Evolutionary conservation across 768 basidiomycete genomes (phyloP), one percentile per base, ranked within the genome.

Genomic region (Hydnomerulius pinastri): DNA sequence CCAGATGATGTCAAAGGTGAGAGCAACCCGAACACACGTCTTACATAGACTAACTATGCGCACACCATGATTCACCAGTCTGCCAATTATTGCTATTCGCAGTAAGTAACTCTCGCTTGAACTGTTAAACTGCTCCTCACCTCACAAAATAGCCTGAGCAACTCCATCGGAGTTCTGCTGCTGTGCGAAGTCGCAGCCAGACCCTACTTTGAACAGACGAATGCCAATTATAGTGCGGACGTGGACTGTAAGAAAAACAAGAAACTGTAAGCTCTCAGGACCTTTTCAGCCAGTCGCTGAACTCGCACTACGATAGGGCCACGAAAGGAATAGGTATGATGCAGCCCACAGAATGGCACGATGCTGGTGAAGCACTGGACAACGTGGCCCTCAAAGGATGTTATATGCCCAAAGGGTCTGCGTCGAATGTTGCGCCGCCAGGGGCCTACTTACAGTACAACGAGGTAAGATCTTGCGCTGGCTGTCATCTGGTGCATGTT

Each of bases 1-100:
- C 21, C 48, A 81, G 81, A 83, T 83, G 78, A 80, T 84, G 78
- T 82, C 81, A 25, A 84, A 84, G 69, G 77, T 77, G 24, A n/a
- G n/a, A 46, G 69, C 62, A 30, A 12, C 18, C 15, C 4, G n/a
- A n/a, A 36, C 12, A 46, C 43, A 25, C 24, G 4, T 20, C 17
- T 45, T 32, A 30, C 6, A 21, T 13, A 21, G 28, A 25, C 39
- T 12, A 30, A 51, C 20, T 12, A 6, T 29, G 3, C 37, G 7
- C n/a, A 12, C 32, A 33, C 15, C 12, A n/a, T n/a, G n/a, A n/a
- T n/a, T n/a, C n/a, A 40, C 25, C 39, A 80, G 78, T 83, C 81
- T 32, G 81, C 81, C 28, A 74, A 75, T 50, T 84, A 82, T 61
- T 82, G 80, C 59, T 72, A 79, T 54, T 58, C 80, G 8, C 46